These are phyloP conservation scores for Trichosporon sp. DNA, from an alignment of 1,284 basidiomycete species.

Conservation along the genomic window DNA sequence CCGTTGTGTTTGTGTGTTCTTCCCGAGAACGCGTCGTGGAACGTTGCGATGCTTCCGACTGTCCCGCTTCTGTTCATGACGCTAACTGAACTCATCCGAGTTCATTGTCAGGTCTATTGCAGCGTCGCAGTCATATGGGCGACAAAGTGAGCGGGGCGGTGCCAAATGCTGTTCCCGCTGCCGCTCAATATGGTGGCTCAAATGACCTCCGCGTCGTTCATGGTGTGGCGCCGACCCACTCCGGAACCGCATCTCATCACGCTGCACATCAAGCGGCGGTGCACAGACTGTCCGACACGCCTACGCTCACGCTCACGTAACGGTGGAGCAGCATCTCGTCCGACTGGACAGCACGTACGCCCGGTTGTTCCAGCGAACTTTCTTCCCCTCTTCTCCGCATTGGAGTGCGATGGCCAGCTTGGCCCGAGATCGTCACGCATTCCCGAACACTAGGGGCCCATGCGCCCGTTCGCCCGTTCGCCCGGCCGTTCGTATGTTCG, in stretches of 20 bases:
- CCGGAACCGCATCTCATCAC: background rate
- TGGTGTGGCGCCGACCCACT: background rate
- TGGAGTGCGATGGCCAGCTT: too few relatives aligned
- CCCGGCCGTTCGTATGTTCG: too few relatives aligned
- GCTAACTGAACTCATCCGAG: too few relatives aligned
- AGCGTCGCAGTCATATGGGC: background rate
- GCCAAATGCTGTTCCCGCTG: background rate
- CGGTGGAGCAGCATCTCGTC: background rate
- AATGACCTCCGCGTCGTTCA: background rate
- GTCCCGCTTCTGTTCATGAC: too few relatives aligned
- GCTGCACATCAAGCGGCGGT: too few relatives aligned
- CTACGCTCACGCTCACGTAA: background rate
- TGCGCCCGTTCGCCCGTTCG: too few relatives aligned
- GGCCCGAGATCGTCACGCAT: conserved; percentile 1
- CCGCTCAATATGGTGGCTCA: background rate
- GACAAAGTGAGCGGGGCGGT: too few relatives aligned
- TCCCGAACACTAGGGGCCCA: background rate
- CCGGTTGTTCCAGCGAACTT: background rate
- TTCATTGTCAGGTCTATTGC: background rate
- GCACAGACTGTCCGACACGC: too few relatives aligned
- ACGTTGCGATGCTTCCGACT: background rate
- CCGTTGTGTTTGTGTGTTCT: too few relatives aligned
- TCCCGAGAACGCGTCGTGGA: background rate
- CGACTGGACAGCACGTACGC: background rate
- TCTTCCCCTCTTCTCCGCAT: background rate